Base-by-base conservation (phyloP, 2,329 filamentous ascomycete genomes). In the Huntiella omanensis region DNA sequence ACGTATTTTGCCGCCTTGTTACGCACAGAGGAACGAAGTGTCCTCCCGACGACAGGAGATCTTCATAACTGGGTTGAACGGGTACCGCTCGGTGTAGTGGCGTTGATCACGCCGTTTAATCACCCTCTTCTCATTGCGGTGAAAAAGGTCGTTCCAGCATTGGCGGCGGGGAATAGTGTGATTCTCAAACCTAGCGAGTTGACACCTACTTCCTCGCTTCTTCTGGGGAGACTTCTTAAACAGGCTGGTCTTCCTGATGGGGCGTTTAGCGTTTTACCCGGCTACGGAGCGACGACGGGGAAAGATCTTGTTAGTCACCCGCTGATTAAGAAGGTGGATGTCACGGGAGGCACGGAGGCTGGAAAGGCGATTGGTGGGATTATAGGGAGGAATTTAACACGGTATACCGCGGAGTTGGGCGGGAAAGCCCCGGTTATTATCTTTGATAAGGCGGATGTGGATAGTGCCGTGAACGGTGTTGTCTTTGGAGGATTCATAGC, bases 211-310 rank as follows among this genome's bases (percentile, higher is more conserved):
- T 64, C 65, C 4, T 41, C 46, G 3, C 54, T 56, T 5, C 47
- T 45, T 6, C 52, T 64, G 1, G 62, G 60, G 0, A 71, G 71
- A 28, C 63, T 86, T 11, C 68, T 84, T 49, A 70, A 74, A 50
- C 68, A 84, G 52, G 80, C 80, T 2, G 82, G 81, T 0, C 84
- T 86, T 54, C 81, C 81, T 1, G 71, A 79, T 0, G 82, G 82
- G 17, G 80, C 85, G 4, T 64, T 86, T 54, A 86, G 85, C 57
- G 68, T 86, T 47, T 55, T 86, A 19, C 81, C 81, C 41, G 83
- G 81, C 1, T 70, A 79, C 51, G 81, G 82, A 2, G 64, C 68
- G n/a, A 73, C 75, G 35, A 74, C 79, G 0, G 82, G 83, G 11
- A 69, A 72, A 3, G 73, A 77, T 1, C 65, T 88, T 5, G 73